These are phyloP conservation scores for Solanum bulbocastanum DNA, from an alignment of 257 asterid genomes.

Conservation along the genomic window DNA sequence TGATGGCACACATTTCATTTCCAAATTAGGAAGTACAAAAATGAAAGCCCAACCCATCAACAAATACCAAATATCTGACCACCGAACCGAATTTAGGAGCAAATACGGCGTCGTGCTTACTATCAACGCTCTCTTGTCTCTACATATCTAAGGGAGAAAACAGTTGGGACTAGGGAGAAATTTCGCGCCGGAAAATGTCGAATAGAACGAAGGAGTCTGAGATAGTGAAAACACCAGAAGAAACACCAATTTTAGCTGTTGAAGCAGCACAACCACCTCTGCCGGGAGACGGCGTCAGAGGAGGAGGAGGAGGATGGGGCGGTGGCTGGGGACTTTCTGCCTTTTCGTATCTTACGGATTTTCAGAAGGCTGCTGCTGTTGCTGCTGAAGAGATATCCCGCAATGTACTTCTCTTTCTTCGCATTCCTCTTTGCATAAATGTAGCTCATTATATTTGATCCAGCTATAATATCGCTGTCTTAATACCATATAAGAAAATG, in stretches of 20 bases:
- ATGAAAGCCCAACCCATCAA: background rate
- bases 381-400: background rate
- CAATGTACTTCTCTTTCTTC: background rate
- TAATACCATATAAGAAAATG: background rate
- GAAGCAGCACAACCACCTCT: background rate
- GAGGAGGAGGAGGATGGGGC: background rate
- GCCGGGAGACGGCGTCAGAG: background rate
- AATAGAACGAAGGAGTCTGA: background rate
- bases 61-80: background rate
- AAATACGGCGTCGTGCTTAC: background rate
- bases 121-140: background rate
- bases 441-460: background rate
- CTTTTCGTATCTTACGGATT: background rate
- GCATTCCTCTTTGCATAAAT: background rate
- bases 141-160: background rate
- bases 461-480: background rate
- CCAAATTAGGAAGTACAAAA: background rate
- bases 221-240: background rate
- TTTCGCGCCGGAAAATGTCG: background rate
- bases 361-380: background rate
- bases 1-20: too few species aligned
- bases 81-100: background rate
- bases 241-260: background rate
- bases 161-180: background rate
- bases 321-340: background rate